Base-by-base conservation (phyloP, 176 grass and related monocot species). In the Oryza nivara region DNA sequence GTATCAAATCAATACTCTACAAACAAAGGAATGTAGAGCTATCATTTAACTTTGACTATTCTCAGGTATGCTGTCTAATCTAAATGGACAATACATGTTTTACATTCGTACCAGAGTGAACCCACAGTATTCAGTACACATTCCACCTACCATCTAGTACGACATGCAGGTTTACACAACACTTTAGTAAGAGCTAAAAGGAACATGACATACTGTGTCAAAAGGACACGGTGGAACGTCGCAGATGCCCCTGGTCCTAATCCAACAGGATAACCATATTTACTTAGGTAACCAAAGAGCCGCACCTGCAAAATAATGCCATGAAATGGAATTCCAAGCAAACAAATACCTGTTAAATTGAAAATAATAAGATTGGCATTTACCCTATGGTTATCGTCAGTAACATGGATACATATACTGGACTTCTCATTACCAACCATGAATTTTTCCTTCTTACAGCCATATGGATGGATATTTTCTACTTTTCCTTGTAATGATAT, bases 301-400 rank as follows among this genome's bases (percentile, higher is more conserved):
- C 70, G 78, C 84, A 98, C 83, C 96, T 98, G 85, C 61, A 80
- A 88, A 75, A 75, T 68, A 54, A 84, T 75, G 17, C 28, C 70
- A 89, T 77, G 30, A 79, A 79, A 86, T 75, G 17, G 83, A 72
- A 77, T 28, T 79, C 68, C 38, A 88, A 77, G 70, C 23, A 25
- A 84, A 56, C 14, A 88, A 67, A 28, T 38, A 85, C 28, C 14
- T 5, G 81, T 35, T 76, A 78, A 54, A 82, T 67, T 19, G 34
- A 89, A 84, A 89, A 83, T 22, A 63, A 79, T 64, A 48, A 66
- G 23, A 52, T 69, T 76, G 52, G 11, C 34, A 89, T 48, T 90
- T 98, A 98, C 96, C 93, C 5, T 90, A 49, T 89, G 82, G 80
- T 76, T 82, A 60, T 89, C 85, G 85, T 98, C 93, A 78, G 80